Conservation (phyloP, 192 early-diverging fungal species). For the Umbelopsis sp. region DNA sequence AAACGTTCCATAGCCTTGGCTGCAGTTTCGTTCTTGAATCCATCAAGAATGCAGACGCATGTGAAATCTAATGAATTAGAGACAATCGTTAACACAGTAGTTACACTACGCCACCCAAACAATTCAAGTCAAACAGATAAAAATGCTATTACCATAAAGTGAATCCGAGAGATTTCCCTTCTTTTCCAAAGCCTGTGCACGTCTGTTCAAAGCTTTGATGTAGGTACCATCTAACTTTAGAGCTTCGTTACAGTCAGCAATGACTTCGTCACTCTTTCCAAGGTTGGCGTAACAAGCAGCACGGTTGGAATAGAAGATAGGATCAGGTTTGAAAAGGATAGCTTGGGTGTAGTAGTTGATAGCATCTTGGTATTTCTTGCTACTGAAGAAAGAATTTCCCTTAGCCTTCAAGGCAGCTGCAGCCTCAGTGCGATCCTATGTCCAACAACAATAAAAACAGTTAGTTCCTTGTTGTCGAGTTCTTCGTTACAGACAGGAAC, state of each 20-base stretch:
- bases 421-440: slow-evolving; percentile 58
- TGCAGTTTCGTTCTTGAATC: slow-evolving; percentile 86
- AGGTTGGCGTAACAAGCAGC: slow-evolving; percentile 89
- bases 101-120: too few species aligned
- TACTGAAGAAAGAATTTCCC: slow-evolving; percentile 87
- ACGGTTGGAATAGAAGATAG: slow-evolving; percentile 94
- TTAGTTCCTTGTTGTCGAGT: background rate
- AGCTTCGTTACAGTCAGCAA: slow-evolving; percentile 85
- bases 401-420: slow-evolving; percentile 78
- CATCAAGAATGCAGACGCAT: slow-evolving; percentile 90
- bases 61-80: slow-evolving; percentile 68
- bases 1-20: slow-evolving; percentile 84
- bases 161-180: slow-evolving; percentile 50
- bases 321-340: slow-evolving; percentile 75
- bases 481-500: background rate
- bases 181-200: slow-evolving; percentile 61
- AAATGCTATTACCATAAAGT: slow-evolving; percentile 46
- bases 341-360: slow-evolving; percentile 89
- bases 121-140: background rate
- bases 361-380: slow-evolving; percentile 84
- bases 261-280: slow-evolving; percentile 71
- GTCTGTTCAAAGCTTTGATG: slow-evolving; percentile 74
- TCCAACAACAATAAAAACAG: background rate
- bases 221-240: slow-evolving; percentile 84
- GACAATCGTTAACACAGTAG: background rate